Evolutionary conservation across 139 green algal species (phyloP).

Genomic region (Diplosphaera chodatii): DNA sequence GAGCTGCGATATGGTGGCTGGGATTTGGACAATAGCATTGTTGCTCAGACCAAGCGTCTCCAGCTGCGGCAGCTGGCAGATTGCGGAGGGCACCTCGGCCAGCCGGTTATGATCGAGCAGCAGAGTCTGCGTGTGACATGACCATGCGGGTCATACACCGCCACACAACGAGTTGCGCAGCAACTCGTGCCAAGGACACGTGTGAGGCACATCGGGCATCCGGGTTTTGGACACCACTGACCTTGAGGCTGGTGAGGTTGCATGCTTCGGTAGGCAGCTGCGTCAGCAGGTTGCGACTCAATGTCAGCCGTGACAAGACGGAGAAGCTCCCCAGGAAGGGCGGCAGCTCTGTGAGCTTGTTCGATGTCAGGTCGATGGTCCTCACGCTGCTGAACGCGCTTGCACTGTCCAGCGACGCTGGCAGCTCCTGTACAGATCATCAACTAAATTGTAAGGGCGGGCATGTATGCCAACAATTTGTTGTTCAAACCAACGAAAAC

Average conservation of each 20-base stretch:
- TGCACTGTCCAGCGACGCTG: neutral
- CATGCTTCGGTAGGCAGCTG: neutral
- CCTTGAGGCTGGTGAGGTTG: neutral
- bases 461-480: neutral
- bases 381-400: neutral
- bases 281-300: neutral
- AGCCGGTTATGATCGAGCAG: conserved; percentile 32
- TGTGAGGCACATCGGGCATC: too few relatives aligned
- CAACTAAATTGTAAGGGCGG: too few relatives aligned
- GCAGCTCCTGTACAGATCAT: neutral
- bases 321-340: neutral
- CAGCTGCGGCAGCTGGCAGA: conserved; percentile 33
- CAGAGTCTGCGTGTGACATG: conserved; percentile 14
- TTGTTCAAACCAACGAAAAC: too few relatives aligned
- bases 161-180: too few relatives aligned
- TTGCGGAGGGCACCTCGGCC: conserved; percentile 26
- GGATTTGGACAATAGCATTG: conserved; percentile 41
- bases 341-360: neutral
- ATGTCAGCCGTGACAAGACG: neutral
- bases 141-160: too few relatives aligned
- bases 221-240: too few relatives aligned
- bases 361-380: neutral
- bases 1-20: conserved; percentile 25
- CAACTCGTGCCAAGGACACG: too few relatives aligned
- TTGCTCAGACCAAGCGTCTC: conserved; percentile 32